Base-by-base conservation (phyloP, 1,284 basidiomycete genomes). In the Caloboletus firmus region DNA sequence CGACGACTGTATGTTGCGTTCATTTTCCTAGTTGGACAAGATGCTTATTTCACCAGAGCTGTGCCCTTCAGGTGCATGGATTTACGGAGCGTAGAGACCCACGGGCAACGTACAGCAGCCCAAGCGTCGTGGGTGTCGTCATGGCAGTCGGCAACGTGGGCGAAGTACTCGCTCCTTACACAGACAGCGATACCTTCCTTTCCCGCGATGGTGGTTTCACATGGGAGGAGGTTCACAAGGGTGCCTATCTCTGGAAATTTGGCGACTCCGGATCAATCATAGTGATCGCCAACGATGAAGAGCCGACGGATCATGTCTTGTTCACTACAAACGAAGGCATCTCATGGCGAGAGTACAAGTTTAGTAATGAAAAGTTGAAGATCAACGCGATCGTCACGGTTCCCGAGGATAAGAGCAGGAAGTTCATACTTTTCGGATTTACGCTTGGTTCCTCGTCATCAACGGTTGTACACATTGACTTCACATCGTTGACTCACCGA, bases 91-190 rank as follows among this genome's bases (percentile, higher is more conserved):
- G 97, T 17, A 79, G 78, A 22, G 96, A 99, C 67, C 85, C 93
- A 4, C 81, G 91, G 45, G 91, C 95, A 1, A 98, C 95, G 0
- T 98, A 91, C 72, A 94, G 91, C 66, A 95, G 87, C 45, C 95
- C 96, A 0, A 90, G 93, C 1, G 87, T 95, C 4, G 87, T 93
- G 3, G 97, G 96, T 8, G 79, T 99, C 15, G 84, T 99, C 75
- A 91, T 99, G 80, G 97, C 90, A 1, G 94, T 98, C 39, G 96
- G 96, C n/a, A 99, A 94, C 64, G 95, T 99, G 9, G 96, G 97
- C 30, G 87, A 93, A 60, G 73, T 77, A 7, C 83, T 99, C 1
- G 85, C 83, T 0, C 77, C 85, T 0, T 99, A 99, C 73, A 81
- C 78, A 3, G 90, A 98, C 41, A 89, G 88, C 59, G 96, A 98